A percentile compares a stretch with the other conserved stretches of the same genome.
These are phyloP conservation scores for Clavaria fumosa DNA, from an alignment of 768 basidiomycete species.

Conservation along the genomic window DNA sequence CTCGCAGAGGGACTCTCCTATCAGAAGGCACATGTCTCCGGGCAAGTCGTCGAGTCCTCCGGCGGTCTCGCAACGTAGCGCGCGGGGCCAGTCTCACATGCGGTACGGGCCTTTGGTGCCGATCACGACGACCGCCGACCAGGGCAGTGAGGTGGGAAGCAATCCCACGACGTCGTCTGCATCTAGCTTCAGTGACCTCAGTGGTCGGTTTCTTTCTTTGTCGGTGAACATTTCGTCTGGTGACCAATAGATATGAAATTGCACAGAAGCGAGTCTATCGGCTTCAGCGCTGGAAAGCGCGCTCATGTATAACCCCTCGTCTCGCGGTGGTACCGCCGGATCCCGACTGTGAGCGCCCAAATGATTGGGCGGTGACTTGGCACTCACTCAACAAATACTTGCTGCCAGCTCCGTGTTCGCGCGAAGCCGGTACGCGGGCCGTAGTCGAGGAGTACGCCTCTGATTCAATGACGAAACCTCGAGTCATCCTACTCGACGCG, in stretches of 20 bases:
- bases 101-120: conserved; percentile 31
- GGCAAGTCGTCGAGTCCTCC: conserved; percentile 51
- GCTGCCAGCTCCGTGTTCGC: conserved; percentile 22
- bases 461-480: no score
- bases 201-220: conserved; percentile 34
- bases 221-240: conserved; percentile 1
- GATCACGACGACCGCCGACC: conserved; percentile 17
- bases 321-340: conserved; percentile 41
- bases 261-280: conserved; percentile 64
- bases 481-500: not conserved
- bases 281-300: conserved; percentile 72
- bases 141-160: conserved; percentile 47
- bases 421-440: conserved; percentile 20
- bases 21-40: conserved; percentile 33
- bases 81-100: conserved; percentile 32
- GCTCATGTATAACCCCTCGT: conserved; percentile 61
- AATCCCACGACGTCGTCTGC: conserved; percentile 58
- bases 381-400: not conserved
- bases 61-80: conserved; percentile 38
- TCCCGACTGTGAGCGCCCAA: conserved; percentile 49
- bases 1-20: conserved; percentile 37
- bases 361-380: conserved; percentile 1
- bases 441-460: no score
- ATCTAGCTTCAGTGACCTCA: conserved; percentile 76
- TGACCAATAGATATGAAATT: no score